These are phyloP conservation scores for Melaleuca quinquenervia DNA, from an alignment of 345 rosid species.

Conservation along the genomic window DNA sequence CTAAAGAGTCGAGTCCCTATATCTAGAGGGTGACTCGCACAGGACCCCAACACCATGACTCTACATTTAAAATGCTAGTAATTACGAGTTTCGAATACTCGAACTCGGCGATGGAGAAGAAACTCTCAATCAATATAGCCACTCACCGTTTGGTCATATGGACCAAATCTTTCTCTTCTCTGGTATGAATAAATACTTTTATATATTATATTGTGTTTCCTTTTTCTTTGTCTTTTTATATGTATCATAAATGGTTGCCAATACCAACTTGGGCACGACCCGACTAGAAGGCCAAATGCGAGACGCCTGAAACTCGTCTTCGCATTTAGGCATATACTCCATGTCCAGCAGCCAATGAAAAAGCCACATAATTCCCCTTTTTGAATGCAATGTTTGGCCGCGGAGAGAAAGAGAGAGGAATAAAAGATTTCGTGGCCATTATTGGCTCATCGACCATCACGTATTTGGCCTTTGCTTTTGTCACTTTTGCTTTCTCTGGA, in stretches of 20 bases:
- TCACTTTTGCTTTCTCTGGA: no score
- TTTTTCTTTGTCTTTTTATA: no score
- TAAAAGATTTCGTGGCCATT: neutral
- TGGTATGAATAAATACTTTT: neutral
- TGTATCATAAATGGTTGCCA: neutral
- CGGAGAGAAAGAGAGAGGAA: neutral
- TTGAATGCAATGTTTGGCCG: neutral
- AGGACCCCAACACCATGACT: no score
- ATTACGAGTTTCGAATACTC: no score
- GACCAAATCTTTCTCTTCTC: neutral
- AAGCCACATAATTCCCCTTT: neutral
- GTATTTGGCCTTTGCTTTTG: no score
- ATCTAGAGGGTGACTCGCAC: no score
- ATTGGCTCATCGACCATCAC: neutral
- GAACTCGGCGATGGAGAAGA: no score
- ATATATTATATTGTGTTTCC: no score
- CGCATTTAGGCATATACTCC: neutral
- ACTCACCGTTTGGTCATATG: no score
- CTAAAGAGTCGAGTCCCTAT: no score
- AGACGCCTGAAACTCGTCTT: neutral
- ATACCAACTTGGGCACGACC: neutral
- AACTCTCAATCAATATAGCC: no score
- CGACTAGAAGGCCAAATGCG: neutral
- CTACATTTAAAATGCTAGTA: no score
- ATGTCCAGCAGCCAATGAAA: neutral